Evolutionary conservation across 805 yeast genomes (phyloP), one percentile per base, ranked within the genome.

Genomic region (Wickerhamomyces sydowiorum): DNA sequence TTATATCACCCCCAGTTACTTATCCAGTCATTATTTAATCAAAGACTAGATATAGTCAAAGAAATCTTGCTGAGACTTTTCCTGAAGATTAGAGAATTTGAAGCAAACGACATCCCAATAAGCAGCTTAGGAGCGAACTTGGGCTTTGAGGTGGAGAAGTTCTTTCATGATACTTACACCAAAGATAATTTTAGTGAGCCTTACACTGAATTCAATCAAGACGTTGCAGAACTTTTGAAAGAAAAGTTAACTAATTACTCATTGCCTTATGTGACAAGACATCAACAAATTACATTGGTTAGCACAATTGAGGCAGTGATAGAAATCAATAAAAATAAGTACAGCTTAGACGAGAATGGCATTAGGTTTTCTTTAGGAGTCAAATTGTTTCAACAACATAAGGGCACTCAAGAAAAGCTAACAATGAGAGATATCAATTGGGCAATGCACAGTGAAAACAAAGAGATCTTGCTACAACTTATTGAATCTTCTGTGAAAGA

Each of bases 1-100:
- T 64, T 88, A 1, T 90, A 86, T 52, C 97, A 91, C 55, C 98
- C 98, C 0, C 96, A 89, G 59, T 73, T 87, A 40, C 61, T 90
- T 37, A 80, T 88, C 36, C 96, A 90, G 59, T 66, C 81, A 5
- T 59, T 90, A 17, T 80, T 83, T 52, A 73, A 78, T 49, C 82
- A 80, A 22, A 79, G 82, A 47, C 48, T 74, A 13, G 63, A 65
- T 10, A 54, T 78, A 2, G 90, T 79, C 2, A 72, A 77, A 46
- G 72, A 69, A 30, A 69, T 90, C 1, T 54, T 91, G 17, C 63
- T 75, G 12, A 62, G 68, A 19, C 61, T 90, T 30, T 75, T 79
- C 45, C 57, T 72, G 13, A 65, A 58, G 32, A 54, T 89, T 31
- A 67, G 93, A 47, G 74, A 75, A n/a, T 59, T 73, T 7, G 79